Evolutionary conservation across 1,284 basidiomycete species (phyloP).

Genomic region (Exobasidium rhododendri): DNA sequence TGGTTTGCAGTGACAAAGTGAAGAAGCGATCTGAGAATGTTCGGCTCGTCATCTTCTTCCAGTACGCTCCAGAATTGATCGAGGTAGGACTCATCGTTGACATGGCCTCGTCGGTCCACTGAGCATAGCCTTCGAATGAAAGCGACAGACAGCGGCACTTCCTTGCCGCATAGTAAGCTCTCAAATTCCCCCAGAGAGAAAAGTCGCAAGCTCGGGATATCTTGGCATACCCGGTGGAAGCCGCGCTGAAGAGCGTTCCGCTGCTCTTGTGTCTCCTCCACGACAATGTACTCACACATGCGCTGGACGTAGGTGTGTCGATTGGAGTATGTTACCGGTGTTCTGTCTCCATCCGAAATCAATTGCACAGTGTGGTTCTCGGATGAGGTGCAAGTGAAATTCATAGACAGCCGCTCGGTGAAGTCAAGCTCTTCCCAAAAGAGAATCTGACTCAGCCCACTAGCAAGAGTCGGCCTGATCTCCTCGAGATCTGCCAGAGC

Average conservation of each 20-base stretch:
- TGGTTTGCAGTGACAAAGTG: constrained; percentile 11
- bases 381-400: background rate
- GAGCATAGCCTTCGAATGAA: background rate
- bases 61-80: constrained; percentile 4
- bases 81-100: background rate
- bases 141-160: background rate
- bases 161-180: background rate
- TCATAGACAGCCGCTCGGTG: background rate
- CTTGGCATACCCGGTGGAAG: background rate
- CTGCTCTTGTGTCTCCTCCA: background rate
- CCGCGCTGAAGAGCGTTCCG: background rate
- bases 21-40: background rate
- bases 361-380: background rate
- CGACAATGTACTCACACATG: background rate
- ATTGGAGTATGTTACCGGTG: background rate
- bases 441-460: background rate
- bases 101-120: background rate
- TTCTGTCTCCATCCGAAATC: background rate
- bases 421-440: constrained; percentile 8
- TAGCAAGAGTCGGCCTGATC: background rate
- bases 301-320: background rate
- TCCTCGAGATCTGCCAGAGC: background rate
- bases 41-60: background rate
- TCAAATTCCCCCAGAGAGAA: background rate
- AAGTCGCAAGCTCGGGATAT: background rate